A percentile compares a stretch with the other conserved stretches of the same genome.
Evolutionary conservation across 2,329 filamentous ascomycete genomes (phyloP).

Genomic region (Alternaria solani): DNA sequence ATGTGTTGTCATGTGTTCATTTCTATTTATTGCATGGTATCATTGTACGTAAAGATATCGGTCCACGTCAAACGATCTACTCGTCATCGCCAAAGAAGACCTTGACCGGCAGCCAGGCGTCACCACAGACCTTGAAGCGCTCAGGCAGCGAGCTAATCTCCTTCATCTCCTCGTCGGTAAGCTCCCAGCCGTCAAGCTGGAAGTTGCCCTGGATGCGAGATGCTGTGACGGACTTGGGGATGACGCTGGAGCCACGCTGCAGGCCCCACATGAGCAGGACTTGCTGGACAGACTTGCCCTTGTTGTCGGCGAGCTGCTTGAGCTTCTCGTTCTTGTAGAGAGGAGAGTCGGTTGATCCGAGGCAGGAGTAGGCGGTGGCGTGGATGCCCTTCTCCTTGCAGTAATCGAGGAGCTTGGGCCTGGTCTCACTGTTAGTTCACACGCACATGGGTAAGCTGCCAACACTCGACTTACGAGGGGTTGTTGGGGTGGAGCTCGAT

Average conservation of each 20-base stretch:
- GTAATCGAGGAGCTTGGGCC: slow-evolving; percentile 76
- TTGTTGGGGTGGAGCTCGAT: slow-evolving; percentile 83
- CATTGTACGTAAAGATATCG: slow-evolving; percentile 9
- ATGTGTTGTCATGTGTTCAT: neutral
- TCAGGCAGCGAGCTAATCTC: slow-evolving; percentile 73
- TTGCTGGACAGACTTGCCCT: slow-evolving; percentile 76
- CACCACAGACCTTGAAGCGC: slow-evolving; percentile 76
- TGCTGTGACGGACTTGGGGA: slow-evolving; percentile 82
- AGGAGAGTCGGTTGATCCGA: slow-evolving; percentile 75
- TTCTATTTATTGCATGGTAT: slow-evolving; percentile 20
- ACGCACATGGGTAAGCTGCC: neutral
- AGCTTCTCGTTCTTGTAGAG: slow-evolving; percentile 73
- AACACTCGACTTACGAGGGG: slow-evolving; percentile 63
- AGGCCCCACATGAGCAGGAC: slow-evolving; percentile 82
- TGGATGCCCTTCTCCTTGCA: slow-evolving; percentile 78
- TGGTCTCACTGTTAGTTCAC: slow-evolving; percentile 23
- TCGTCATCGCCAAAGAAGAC: slow-evolving; percentile 87
- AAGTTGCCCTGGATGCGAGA: slow-evolving; percentile 79
- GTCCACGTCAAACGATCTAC: slow-evolving; percentile 49
- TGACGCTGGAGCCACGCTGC: slow-evolving; percentile 81
- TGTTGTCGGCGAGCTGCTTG: slow-evolving; percentile 66
- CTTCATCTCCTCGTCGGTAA: slow-evolving; percentile 76
- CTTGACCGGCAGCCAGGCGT: slow-evolving; percentile 76
- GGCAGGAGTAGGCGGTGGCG: slow-evolving; percentile 76
- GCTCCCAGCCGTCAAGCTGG: slow-evolving; percentile 73